Evolutionary conservation across 2,329 filamentous ascomycete genomes (phyloP).

Genomic region (Proliferodiscus dingleyae): DNA sequence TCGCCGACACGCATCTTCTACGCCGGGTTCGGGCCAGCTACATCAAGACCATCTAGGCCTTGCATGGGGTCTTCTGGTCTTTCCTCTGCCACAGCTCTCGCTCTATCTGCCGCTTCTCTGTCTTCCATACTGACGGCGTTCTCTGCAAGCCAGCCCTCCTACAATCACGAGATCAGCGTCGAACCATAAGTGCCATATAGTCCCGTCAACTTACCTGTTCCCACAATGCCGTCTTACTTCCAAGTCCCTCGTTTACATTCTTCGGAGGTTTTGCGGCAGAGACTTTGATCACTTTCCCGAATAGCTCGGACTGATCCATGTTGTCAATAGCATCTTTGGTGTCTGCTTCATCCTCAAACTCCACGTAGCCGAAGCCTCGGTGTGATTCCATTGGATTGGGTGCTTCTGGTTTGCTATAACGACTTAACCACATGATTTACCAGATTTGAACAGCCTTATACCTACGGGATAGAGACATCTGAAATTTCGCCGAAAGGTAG

Average conservation of each 20-base stretch:
- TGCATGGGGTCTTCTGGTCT: constrained; percentile 85
- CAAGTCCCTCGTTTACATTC: constrained; percentile 78
- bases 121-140: constrained; percentile 83
- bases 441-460: too few species aligned
- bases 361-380: constrained; percentile 92
- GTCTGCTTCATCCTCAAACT: constrained; percentile 82
- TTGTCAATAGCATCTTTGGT: constrained; percentile 96
- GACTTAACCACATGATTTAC: constrained; percentile 10
- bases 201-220: constrained; percentile 66
- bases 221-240: constrained; percentile 93
- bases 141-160: constrained; percentile 93
- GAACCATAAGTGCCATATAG: not conserved
- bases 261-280: constrained; percentile 89
- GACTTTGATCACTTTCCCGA: constrained; percentile 87
- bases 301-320: constrained; percentile 96
- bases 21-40: constrained; percentile 81
- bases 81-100: constrained; percentile 45
- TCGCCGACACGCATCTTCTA: constrained; percentile 36
- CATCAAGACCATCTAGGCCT: constrained; percentile 85
- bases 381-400: constrained; percentile 75
- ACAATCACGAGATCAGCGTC: constrained; percentile 17
- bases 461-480: constrained; percentile 77
- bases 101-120: constrained; percentile 53
- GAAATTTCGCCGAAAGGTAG: constrained; percentile 95
- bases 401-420: constrained; percentile 63